These are phyloP conservation scores for Botrytis porri DNA, from an alignment of 2,329 filamentous ascomycete species.

Conservation along the genomic window DNA sequence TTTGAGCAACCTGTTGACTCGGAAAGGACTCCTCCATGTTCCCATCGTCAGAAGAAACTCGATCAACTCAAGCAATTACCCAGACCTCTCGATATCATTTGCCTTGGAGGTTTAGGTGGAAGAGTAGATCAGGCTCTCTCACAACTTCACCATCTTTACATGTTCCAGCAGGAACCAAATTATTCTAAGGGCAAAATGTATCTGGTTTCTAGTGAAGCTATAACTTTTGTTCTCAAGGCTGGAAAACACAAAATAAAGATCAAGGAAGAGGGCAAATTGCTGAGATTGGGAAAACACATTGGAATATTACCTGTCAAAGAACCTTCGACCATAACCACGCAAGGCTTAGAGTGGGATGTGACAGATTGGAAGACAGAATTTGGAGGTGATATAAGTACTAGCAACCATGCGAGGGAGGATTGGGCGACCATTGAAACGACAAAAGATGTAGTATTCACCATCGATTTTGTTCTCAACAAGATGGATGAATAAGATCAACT, in stretches of 20 bases:
- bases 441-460: conserved; percentile 69
- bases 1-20: conserved; percentile 20
- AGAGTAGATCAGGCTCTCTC: conserved; percentile 91
- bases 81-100: conserved; percentile 61
- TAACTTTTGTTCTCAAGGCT: conserved; percentile 75
- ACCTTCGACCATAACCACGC: conserved; percentile 73
- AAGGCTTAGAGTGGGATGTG: conserved; percentile 90
- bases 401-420: conserved; percentile 69
- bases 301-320: conserved; percentile 83
- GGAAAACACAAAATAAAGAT: conserved; percentile 68
- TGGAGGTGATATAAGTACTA: conserved; percentile 72
- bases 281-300: conserved; percentile 61
- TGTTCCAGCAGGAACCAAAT: conserved; percentile 52
- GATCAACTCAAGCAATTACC: conserved; percentile 25
- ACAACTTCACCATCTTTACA: conserved; percentile 79
- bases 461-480: conserved; percentile 48
- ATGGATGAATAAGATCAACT: not conserved
- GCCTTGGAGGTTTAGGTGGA: conserved; percentile 81
- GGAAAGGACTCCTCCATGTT: not conserved
- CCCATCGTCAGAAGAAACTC: conserved; percentile 1
- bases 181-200: conserved; percentile 61
- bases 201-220: conserved; percentile 72
- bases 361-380: conserved; percentile 74
- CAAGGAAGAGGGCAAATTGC: conserved; percentile 23
- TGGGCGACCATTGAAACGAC: conserved; percentile 60